Evolutionary conservation across 2,329 filamentous ascomycete genomes (phyloP).

Genomic region (Alternaria sp.): DNA sequence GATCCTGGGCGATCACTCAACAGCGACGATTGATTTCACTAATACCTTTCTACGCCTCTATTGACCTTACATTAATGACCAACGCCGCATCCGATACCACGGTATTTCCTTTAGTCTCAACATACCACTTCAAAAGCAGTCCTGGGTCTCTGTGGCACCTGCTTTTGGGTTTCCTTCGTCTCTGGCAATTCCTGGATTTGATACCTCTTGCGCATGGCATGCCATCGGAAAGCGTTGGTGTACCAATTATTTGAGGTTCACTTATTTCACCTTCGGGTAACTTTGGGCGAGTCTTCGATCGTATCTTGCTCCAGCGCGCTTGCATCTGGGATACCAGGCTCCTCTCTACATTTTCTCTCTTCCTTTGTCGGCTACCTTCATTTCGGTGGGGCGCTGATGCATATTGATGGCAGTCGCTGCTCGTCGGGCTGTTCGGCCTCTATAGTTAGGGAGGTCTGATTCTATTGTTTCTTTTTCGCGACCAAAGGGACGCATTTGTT

Average conservation of each 20-base stretch:
- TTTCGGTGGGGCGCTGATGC: background rate
- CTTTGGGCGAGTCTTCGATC: conserved; percentile 11
- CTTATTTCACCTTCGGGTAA: conserved; percentile 24
- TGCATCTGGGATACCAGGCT: conserved; percentile 6
- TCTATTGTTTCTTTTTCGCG: conserved; percentile 7
- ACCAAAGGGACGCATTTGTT: conserved; percentile 4
- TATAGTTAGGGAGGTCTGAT: conserved; percentile 2
- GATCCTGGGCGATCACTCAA: conserved; percentile 43
- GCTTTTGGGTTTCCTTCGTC: conserved; percentile 16
- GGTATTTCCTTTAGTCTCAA: conserved; percentile 23
- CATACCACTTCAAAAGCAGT: conserved; percentile 28
- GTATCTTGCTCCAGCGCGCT: conserved; percentile 6
- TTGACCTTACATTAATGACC: conserved; percentile 20
- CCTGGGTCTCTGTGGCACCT: conserved; percentile 15
- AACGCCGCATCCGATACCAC: conserved; percentile 24
- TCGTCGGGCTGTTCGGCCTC: background rate
- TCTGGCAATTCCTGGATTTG: conserved; percentile 22
- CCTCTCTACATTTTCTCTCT: conserved; percentile 8
- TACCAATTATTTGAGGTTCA: conserved; percentile 16
- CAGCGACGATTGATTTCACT: conserved; percentile 40
- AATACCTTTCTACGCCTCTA: conserved; percentile 7
- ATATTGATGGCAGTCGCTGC: background rate
- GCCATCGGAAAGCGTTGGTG: conserved; percentile 27
- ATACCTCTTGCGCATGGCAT: conserved; percentile 28
- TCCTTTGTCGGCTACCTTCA: conserved; percentile 4